phyloP scores from a whole-genome alignment of 2,329 filamentous ascomycete genomes.

The Basipetospora chlamydospora region DNA sequence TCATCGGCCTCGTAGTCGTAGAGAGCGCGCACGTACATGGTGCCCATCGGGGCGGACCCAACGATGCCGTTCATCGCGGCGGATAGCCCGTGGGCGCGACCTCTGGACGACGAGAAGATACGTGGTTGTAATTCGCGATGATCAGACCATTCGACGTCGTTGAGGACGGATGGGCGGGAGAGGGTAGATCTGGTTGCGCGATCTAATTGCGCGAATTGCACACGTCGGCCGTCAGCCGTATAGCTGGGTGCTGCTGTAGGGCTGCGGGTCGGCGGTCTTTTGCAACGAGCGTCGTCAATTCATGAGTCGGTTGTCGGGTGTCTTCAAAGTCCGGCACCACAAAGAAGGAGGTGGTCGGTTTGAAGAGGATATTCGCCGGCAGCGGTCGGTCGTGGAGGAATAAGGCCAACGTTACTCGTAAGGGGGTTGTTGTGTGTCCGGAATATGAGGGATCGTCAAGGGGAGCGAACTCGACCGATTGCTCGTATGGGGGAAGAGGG shows the following conservation, averaged over 20 bases:
- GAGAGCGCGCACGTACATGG: conserved; percentile 85
- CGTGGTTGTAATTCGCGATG: conserved; percentile 9
- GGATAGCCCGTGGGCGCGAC: conserved; percentile 10
- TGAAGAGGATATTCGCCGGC: too few relatives aligned
- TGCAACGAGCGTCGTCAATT: conserved; percentile 34
- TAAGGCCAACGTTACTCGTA: too few relatives aligned
- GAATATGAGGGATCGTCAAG: not conserved
- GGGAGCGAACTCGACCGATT: not conserved
- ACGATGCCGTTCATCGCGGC: conserved; percentile 45
- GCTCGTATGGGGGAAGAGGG: too few relatives aligned
- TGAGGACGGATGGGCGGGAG: conserved; percentile 7
- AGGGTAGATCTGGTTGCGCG: conserved; percentile 5
- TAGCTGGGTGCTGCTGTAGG: conserved; percentile 29
- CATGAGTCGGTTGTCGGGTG: too few relatives aligned
- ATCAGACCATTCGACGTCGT: conserved; percentile 7
- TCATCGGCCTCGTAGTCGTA: conserved; percentile 99
- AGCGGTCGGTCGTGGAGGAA: not conserved
- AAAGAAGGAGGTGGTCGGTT: too few relatives aligned
- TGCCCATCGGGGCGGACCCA: conserved; percentile 44
- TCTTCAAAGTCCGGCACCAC: too few relatives aligned
- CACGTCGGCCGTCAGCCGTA: conserved; percentile 20
- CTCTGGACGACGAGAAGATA: conserved; percentile 1
- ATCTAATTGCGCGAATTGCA: conserved; percentile 18
- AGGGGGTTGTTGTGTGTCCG: not conserved
- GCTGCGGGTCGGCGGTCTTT: conserved; percentile 22